Evolutionary conservation across 2,329 filamentous ascomycete genomes (phyloP), one percentile per base, ranked within the genome.

Genomic region (Cladophialophora chaetospira): DNA sequence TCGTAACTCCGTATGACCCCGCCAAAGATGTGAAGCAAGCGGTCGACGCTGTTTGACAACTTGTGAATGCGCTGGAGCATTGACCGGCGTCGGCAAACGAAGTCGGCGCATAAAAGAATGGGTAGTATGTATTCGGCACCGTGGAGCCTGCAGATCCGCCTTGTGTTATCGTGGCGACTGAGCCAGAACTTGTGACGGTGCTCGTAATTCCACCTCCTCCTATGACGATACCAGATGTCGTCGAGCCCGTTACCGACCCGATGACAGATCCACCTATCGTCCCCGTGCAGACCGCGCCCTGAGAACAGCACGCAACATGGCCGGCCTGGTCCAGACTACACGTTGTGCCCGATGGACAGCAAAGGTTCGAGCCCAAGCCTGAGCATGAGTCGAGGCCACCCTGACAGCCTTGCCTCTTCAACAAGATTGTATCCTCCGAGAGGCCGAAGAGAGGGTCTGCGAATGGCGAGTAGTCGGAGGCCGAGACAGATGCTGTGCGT

Each of bases 251-350:
- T 6, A 42, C 57, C 6, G 50, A 36, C 3, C 43, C 57, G 19
- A 55, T 53, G 3, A 40, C 23, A 19, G 60, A 57, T 19, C 65
- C 65, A 23, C 50, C 63, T 43, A 85, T 74, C 6, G 74, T 77
- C 2, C 84, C 84, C 0, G 83, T 85, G 66, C 84, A 87, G 25
- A 73, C 77, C 11, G 79, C 79, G 48, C 80, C 78, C 23, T 71
- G 75, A 0, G 82, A 82, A 70, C 84, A 87, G 74, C 84, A 87
- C 21, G 83, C 84, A 52, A 86, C 79, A 59, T 84, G 75, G 52
- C 82, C 77, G 33, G 77, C 79, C 36, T 71, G 70, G 69, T 87
- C 84, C 48, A 77, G 75, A 38, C 79, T 77, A 72, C 84, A 87
- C 55, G 77, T 73, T 19, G 81, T 77, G 46, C 73, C 75, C 36